Percentiles rank a stretch among this genome's conserved stretches.
Evolutionary conservation across 2,329 filamentous ascomycete genomes (phyloP).

Genomic region (Colletotrichum abscissum): DNA sequence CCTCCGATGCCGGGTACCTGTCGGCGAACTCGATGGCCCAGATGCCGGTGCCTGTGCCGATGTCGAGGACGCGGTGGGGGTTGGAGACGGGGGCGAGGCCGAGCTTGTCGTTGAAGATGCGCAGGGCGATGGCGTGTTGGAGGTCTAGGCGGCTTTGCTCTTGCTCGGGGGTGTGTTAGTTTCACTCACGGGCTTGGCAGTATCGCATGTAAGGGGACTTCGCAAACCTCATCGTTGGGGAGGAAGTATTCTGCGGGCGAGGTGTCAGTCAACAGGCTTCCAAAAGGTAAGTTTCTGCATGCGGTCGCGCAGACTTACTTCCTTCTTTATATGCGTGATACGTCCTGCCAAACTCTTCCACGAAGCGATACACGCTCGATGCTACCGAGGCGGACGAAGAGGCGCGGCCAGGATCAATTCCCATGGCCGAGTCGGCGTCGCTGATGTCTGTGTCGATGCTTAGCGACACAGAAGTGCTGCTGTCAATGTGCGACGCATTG

Average conservation of each 20-base stretch:
- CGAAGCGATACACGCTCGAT: slow-evolving; percentile 24
- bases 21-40: slow-evolving; percentile 55
- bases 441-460: slow-evolving; percentile 23
- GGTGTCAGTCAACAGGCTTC: neutral
- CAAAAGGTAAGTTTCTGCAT: neutral
- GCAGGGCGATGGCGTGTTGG: slow-evolving; percentile 47
- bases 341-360: slow-evolving; percentile 29
- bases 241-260: slow-evolving; percentile 19
- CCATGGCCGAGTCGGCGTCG: slow-evolving; percentile 25
- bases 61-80: slow-evolving; percentile 37
- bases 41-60: slow-evolving; percentile 43
- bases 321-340: slow-evolving; percentile 30
- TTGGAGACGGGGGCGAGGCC: slow-evolving; percentile 16
- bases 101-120: slow-evolving; percentile 22
- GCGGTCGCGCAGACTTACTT: neutral
- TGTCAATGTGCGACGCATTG: slow-evolving; percentile 2
- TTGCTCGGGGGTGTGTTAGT: slow-evolving; percentile 12
- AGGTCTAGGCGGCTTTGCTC: slow-evolving; percentile 56
- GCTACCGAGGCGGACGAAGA: slow-evolving; percentile 24
- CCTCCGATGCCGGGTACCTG: slow-evolving; percentile 43
- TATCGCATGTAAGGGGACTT: neutral
- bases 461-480: neutral
- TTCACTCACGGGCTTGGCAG: neutral
- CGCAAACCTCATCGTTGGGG: slow-evolving; percentile 25
- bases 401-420: neutral